Percentiles rank a stretch among this genome's conserved stretches.
Evolutionary conservation across 2,329 filamentous ascomycete genomes (phyloP).

Genomic region (Teratosphaeria pseudoeucalypti): DNA sequence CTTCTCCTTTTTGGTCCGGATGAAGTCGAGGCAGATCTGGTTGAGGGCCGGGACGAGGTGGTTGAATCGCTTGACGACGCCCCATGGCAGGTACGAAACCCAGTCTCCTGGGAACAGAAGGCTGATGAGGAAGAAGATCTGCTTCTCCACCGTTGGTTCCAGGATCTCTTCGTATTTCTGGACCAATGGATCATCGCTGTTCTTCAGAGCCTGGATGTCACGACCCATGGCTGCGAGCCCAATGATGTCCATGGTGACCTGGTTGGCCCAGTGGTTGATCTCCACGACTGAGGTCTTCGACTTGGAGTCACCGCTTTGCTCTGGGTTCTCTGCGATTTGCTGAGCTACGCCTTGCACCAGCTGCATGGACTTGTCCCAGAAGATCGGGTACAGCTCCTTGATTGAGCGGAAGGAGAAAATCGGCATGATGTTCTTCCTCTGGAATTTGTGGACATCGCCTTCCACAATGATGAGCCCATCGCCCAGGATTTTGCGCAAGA

Average conservation of each 20-base stretch:
- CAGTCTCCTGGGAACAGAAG: conserved; percentile 29
- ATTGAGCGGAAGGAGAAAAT: conserved; percentile 80
- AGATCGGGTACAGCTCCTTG: conserved; percentile 72
- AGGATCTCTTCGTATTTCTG: conserved; percentile 34
- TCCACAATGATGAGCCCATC: conserved; percentile 43
- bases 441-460: conserved; percentile 40
- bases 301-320: background rate
- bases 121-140: conserved; percentile 33
- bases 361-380: conserved; percentile 60
- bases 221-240: conserved; percentile 36
- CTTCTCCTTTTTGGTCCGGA: conserved; percentile 35
- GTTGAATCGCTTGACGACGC: background rate
- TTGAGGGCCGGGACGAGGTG: conserved; percentile 24
- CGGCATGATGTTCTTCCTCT: conserved; percentile 65
- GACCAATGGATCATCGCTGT: conserved; percentile 33
- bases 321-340: conserved; percentile 5
- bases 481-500: conserved; percentile 40
- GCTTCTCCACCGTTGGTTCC: conserved; percentile 39
- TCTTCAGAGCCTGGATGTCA: conserved; percentile 32
- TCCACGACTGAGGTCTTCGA: conserved; percentile 21
- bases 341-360: conserved; percentile 2
- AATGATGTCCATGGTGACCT: conserved; percentile 38
- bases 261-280: conserved; percentile 32
- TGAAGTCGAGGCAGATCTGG: conserved; percentile 36
- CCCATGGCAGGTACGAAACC: conserved; percentile 32